phyloP scores from a whole-genome alignment of 495 filamentous ascomycete genomes.

The Hyaloscypha hepaticicola region DNA sequence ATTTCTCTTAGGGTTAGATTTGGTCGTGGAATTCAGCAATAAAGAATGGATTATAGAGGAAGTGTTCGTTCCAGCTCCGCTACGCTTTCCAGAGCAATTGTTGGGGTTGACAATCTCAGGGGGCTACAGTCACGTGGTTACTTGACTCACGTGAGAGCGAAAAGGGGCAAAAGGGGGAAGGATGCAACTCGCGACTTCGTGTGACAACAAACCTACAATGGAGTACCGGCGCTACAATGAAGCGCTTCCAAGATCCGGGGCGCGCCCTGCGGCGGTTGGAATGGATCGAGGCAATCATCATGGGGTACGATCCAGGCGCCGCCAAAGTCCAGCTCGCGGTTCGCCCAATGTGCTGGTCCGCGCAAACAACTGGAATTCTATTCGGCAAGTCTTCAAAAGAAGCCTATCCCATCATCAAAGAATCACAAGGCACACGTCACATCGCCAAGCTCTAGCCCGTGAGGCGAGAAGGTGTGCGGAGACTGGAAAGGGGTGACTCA shows the following conservation, averaged over 20 bases:
- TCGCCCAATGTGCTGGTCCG: conserved; percentile 5
- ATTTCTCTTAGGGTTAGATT: not conserved
- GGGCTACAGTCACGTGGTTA: not conserved
- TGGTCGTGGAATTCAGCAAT: not conserved
- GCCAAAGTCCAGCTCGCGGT: not conserved
- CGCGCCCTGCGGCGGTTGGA: not conserved
- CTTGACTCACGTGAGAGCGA: not conserved
- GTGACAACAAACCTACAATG: not conserved
- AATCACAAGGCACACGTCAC: conserved; percentile 1
- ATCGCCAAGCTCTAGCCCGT: conserved; percentile 4
- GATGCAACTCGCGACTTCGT: not conserved
- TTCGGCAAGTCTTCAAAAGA: not conserved
- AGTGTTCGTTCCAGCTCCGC: not conserved
- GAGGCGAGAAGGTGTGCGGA: not conserved
- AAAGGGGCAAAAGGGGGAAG: not conserved
- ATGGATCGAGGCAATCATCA: conserved; percentile 1
- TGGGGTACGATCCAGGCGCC: not conserved
- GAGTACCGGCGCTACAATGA: not conserved
- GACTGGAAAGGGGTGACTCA: not conserved
- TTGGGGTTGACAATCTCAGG: not conserved
- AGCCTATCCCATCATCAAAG: conserved; percentile 5
- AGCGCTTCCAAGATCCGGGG: not conserved
- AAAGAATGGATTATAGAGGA: not conserved
- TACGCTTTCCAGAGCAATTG: not conserved
- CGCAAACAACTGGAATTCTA: conserved; percentile 6